A percentile compares a stretch with the other conserved stretches of the same genome.
phyloP scores from a whole-genome alignment of 2,329 filamentous ascomycete genomes.

The Aureobasidium melanogenum region DNA sequence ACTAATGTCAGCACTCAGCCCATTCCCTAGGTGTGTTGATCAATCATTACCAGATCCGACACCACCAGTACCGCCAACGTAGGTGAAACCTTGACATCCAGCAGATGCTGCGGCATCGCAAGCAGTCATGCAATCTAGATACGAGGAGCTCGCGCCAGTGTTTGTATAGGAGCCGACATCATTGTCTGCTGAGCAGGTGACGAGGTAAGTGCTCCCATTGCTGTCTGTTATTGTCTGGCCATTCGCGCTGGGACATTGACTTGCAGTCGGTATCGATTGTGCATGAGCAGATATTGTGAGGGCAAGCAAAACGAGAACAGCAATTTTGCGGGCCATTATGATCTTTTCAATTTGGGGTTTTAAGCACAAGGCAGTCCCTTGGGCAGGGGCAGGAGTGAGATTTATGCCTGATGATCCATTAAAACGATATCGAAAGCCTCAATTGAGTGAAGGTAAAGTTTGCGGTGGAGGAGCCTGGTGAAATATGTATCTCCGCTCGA shows the following conservation, averaged over 20 bases:
- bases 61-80: conserved; percentile 9
- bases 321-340: neutral
- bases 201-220: conserved; percentile 11
- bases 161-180: conserved; percentile 12
- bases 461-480: neutral
- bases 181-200: conserved; percentile 13
- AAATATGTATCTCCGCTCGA: neutral
- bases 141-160: conserved; percentile 11
- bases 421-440: neutral
- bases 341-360: neutral
- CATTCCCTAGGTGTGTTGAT: too few relatives aligned
- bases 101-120: conserved; percentile 12
- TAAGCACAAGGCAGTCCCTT: too few relatives aligned
- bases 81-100: conserved; percentile 15
- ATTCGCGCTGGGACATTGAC: conserved; percentile 18
- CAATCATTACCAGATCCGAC: conserved; percentile 16
- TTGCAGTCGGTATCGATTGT: conserved; percentile 3
- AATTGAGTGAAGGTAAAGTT: neutral
- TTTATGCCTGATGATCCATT: neutral
- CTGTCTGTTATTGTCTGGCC: conserved; percentile 17
- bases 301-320: neutral
- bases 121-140: conserved; percentile 15
- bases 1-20: too few relatives aligned
- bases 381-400: too few relatives aligned
- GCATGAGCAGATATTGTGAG: neutral